These are phyloP conservation scores for Apiospora arundinis DNA, from an alignment of 2,329 filamentous ascomycete species.

Conservation along the genomic window DNA sequence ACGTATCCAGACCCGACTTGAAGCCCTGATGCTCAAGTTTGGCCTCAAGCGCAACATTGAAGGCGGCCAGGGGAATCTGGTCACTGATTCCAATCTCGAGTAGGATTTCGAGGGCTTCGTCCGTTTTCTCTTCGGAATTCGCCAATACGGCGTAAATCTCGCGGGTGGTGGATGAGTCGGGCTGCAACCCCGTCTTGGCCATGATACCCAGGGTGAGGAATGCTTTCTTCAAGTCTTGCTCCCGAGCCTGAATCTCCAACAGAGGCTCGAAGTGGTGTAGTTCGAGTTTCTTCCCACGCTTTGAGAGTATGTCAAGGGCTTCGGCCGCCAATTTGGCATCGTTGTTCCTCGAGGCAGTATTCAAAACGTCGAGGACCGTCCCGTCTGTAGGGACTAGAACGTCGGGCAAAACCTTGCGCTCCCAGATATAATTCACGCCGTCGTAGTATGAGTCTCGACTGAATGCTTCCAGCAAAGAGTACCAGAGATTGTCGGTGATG, in stretches of 20 bases:
- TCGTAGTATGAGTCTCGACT: conserved; percentile 67
- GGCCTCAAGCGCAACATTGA: conserved; percentile 50
- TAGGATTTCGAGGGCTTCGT: conserved; percentile 62
- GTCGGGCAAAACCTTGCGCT: conserved; percentile 59
- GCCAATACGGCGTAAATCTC: conserved; percentile 65
- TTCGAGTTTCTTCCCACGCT: conserved; percentile 62
- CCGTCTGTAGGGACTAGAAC: conserved; percentile 70
- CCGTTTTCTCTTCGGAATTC: conserved; percentile 50
- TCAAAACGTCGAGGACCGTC: conserved; percentile 71
- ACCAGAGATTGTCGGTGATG: conserved; percentile 64
- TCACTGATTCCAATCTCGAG: conserved; percentile 54
- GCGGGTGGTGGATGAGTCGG: conserved; percentile 66
- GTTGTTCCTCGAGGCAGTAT: conserved; percentile 71
- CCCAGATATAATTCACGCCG: conserved; percentile 76
- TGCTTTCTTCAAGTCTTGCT: conserved; percentile 67
- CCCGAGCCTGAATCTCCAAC: conserved; percentile 70
- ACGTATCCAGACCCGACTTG: conserved; percentile 43
- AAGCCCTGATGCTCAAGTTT: conserved; percentile 33
- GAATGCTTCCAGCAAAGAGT: conserved; percentile 77
- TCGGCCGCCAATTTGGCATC: conserved; percentile 74
- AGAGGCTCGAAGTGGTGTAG: conserved; percentile 82
- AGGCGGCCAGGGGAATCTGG: conserved; percentile 45
- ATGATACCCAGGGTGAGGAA: conserved; percentile 78
- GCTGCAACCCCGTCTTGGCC: conserved; percentile 64
- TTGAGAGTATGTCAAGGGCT: conserved; percentile 70